Conservation (phyloP, 164 flowering plant species). For the Chimonanthus praecox region DNA sequence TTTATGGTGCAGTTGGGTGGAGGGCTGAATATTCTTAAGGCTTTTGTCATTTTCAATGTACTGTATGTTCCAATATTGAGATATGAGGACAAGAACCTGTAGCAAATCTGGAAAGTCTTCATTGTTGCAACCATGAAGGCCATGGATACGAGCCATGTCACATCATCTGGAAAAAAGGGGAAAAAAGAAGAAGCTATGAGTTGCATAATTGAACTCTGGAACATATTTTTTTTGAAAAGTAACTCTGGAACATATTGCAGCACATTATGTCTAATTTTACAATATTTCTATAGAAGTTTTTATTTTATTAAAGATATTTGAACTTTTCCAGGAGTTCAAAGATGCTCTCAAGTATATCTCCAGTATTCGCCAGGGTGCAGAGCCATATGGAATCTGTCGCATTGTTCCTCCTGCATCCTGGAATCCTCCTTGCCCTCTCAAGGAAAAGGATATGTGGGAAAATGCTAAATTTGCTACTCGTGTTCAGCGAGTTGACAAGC, state of each 20-base stretch:
- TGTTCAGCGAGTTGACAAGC: constrained; percentile 72
- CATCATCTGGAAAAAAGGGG: too few relatives aligned
- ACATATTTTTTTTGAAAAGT: too few relatives aligned
- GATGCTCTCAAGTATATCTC: constrained; percentile 78
- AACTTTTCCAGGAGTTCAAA: constrained; percentile 63
- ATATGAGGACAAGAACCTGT: too few relatives aligned
- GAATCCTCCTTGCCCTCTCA: constrained; percentile 85
- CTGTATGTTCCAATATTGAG: background rate
- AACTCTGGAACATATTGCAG: too few relatives aligned
- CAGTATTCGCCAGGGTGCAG: constrained; percentile 61
- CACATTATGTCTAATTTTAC: too few relatives aligned
- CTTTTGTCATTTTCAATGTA: background rate
- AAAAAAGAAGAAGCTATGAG: too few relatives aligned
- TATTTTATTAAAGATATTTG: constrained; percentile 8
- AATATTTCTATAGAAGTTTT: background rate
- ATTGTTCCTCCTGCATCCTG: constrained; percentile 93
- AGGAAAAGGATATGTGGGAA: constrained; percentile 59
- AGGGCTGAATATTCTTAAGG: background rate
- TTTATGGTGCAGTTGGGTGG: background rate
- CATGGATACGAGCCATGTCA: too few relatives aligned
- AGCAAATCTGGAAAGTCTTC: too few relatives aligned
- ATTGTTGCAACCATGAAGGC: too few relatives aligned
- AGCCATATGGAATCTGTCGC: constrained; percentile 84
- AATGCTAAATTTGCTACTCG: constrained; percentile 65
- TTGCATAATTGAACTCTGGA: too few relatives aligned